phyloP scores from a whole-genome alignment of 2,329 filamentous ascomycete species.

The Colletotrichum falcatum region DNA sequence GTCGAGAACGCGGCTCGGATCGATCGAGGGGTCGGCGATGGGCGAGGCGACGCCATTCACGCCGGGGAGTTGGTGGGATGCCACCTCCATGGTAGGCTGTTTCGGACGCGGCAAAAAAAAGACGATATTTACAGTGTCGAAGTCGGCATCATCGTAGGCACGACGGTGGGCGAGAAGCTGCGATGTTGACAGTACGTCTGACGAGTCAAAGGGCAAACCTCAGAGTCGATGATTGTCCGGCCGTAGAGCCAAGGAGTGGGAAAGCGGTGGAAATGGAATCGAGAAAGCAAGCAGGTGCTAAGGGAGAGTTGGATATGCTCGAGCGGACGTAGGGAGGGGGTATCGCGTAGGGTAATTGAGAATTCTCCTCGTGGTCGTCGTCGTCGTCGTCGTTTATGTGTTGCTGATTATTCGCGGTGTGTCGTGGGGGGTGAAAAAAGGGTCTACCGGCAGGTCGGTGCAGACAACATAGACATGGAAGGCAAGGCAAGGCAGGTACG shows the following conservation, averaged over 20 bases:
- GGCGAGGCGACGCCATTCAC: constrained; percentile 59
- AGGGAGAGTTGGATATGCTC: constrained; percentile 27
- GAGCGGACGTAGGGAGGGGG: constrained; percentile 14
- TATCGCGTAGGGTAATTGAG: constrained; percentile 29
- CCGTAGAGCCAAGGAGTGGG: constrained; percentile 20
- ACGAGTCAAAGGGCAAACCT: constrained; percentile 26
- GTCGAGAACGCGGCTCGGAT: constrained; percentile 77
- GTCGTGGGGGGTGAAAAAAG: constrained; percentile 11
- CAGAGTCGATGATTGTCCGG: constrained; percentile 29
- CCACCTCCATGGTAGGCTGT: constrained; percentile 62
- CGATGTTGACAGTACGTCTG: constrained; percentile 24
- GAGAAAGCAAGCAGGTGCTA: constrained; percentile 21
- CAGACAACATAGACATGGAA: background rate
- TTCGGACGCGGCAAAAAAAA: constrained; percentile 37
- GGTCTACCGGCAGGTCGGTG: background rate
- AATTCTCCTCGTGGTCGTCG: constrained; percentile 19
- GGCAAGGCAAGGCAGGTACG: background rate
- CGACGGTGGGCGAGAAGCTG: constrained; percentile 11
- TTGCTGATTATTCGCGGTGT: constrained; percentile 21
- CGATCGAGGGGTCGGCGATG: constrained; percentile 67
- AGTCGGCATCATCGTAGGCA: constrained; percentile 38
- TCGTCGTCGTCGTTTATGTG: constrained; percentile 21
- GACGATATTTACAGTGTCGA: constrained; percentile 39
- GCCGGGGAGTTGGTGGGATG: constrained; percentile 58
- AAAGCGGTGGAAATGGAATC: constrained; percentile 25